Conservation (phyloP, 371 early-diverging fungal species). For the Synchytrium microbalum region DNA sequence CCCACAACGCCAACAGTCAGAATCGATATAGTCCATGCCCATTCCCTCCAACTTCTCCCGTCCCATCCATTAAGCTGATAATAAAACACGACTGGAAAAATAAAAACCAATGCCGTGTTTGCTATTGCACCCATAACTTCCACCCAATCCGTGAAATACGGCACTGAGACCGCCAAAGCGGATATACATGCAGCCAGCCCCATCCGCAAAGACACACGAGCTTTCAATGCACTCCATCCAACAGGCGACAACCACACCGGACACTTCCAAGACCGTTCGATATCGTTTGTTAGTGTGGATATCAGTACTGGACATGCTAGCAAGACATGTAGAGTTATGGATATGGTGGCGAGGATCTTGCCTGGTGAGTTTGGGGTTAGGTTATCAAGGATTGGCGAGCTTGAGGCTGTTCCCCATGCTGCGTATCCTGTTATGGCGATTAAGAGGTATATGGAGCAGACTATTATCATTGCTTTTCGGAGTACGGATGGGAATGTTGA, state of each 20-base stretch:
- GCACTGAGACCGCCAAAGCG: slow-evolving; percentile 58
- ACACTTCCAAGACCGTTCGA: neutral
- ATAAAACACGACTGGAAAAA: slow-evolving; percentile 77
- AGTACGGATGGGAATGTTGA: slow-evolving; percentile 64
- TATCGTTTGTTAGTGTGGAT: slow-evolving; percentile 70
- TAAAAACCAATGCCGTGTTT: slow-evolving; percentile 62
- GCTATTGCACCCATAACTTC: slow-evolving; percentile 72
- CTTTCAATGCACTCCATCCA: slow-evolving; percentile 40
- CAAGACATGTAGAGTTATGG: slow-evolving; percentile 75
- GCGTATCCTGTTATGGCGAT: slow-evolving; percentile 73
- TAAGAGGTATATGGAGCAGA: slow-evolving; percentile 64
- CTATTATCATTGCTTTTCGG: slow-evolving; percentile 55
- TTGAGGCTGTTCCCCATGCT: slow-evolving; percentile 54
- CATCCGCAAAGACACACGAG: slow-evolving; percentile 51
- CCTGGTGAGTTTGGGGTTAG: slow-evolving; percentile 37
- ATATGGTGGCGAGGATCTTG: slow-evolving; percentile 54
- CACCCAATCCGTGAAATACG: slow-evolving; percentile 76
- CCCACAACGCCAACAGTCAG: neutral
- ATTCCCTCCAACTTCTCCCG: neutral
- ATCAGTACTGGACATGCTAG: slow-evolving; percentile 74
- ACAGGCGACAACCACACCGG: slow-evolving; percentile 12
- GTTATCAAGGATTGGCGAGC: neutral
- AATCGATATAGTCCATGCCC: neutral
- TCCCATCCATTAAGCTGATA: slow-evolving; percentile 54
- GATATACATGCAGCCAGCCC: slow-evolving; percentile 47